Conservation (phyloP, 495 filamentous ascomycete genomes). For the Clavariopsis aquatica region DNA sequence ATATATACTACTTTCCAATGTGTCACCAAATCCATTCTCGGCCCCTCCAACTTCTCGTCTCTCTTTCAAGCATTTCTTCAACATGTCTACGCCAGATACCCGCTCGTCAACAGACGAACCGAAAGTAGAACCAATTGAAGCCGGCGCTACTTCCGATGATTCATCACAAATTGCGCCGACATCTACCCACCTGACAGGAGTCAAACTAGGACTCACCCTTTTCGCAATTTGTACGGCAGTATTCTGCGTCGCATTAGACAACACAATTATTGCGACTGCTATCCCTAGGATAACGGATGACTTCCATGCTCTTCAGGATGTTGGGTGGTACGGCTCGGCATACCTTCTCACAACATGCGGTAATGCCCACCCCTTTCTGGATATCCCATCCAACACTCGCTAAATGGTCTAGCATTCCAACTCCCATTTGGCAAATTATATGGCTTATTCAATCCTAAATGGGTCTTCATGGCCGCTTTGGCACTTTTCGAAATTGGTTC, state of each 20-base stretch:
- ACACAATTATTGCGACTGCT: slow-evolving; percentile 79
- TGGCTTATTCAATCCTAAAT: slow-evolving; percentile 72
- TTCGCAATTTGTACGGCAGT: background rate
- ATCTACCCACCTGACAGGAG: background rate
- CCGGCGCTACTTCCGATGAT: background rate
- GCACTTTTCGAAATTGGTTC: slow-evolving; percentile 79
- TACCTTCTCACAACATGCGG: slow-evolving; percentile 66
- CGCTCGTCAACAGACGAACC: background rate
- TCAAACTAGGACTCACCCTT: background rate
- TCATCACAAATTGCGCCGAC: background rate
- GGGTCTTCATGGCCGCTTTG: slow-evolving; percentile 67
- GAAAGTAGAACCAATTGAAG: background rate
- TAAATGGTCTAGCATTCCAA: slow-evolving; percentile 53
- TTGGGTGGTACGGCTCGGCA: slow-evolving; percentile 74
- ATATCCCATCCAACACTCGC: background rate
- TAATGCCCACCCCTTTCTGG: background rate
- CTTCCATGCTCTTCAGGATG: slow-evolving; percentile 70
- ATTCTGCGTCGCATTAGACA: slow-evolving; percentile 46
- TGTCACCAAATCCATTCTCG: background rate
- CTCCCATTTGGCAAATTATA: slow-evolving; percentile 76
- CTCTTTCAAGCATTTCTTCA: background rate
- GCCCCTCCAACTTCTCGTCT: background rate
- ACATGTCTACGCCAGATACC: background rate
- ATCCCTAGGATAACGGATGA: slow-evolving; percentile 79
- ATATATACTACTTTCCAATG: background rate